Evolutionary conservation across 106 monocot species (phyloP), one percentile per base, ranked within the genome.

Genomic region (Dactylorhiza incarnata): DNA sequence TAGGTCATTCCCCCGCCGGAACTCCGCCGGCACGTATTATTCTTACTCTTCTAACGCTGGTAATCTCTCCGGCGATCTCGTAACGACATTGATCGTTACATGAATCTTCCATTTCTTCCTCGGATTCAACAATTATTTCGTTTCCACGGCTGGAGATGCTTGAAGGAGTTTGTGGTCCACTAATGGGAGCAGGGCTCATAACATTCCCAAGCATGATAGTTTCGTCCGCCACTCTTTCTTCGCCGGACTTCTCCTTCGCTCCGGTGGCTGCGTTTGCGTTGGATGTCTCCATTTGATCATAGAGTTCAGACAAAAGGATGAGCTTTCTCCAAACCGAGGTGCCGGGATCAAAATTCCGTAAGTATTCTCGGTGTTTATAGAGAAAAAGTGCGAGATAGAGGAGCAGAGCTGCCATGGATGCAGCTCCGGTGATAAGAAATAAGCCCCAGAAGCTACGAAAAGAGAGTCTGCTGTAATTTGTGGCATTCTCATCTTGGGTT

Each of bases 371-470:
- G 11, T 80, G 22, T 54, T 76, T 22, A 49, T 51, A 68, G 61
- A 83, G 46, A 45, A 81, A 78, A 20, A 62, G 9, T 19, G 45
- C 17, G 3, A 75, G 4, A 77, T 75, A 43, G 4, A 87, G 11
- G 48, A 83, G 15, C 6, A 90, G 66, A 5, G 89, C 89, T 15
- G 71, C 24, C 1, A 78, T 0, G 14, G 89, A 87, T 10, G 85
- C 65, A 20, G 48, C 69, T 17, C 89, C 89, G 2, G 87, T 93
- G 48, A 93, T 78, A 54, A 93, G 79, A 78, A 93, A 88, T 13
- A 90, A 78, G 12, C 90, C 93, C 68, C 79, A 77, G 74, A 93
- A 90, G 68, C 87, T 90, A 26, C 55, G 69, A 25, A 93, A 72
- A 15, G 82, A 78, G 17, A 93, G 85, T 72, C 85, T 87, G 70